Base-by-base conservation (phyloP, 176 grass and related monocot genomes). In the Cymbopogon citratus region DNA sequence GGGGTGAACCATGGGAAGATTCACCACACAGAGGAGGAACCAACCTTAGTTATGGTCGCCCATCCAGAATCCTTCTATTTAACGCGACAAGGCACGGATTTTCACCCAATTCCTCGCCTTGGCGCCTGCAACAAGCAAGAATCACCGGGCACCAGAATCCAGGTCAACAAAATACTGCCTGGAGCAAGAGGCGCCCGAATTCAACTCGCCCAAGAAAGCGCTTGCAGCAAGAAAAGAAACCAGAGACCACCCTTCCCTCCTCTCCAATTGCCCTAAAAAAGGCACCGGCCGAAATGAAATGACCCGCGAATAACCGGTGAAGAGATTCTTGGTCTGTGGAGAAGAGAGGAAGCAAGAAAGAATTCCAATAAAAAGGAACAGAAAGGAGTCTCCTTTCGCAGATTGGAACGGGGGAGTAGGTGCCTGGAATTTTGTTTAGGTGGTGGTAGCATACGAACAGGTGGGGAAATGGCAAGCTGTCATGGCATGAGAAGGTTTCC, bases 211-310 rank as follows among this genome's bases (percentile, higher is more conserved):
- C 52, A 63, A 19, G 66, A 64, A 57, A 65, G 31, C n/a, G 39
- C 57, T 39, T 14, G 59, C 62, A 44, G 77, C 45, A 86, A 28
- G 69, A 34, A 74, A 86, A 48, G 43, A 41, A 74, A 65, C 5
- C 70, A 81, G 3, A 18, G 36, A 16, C 19, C 70, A 28, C 16
- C 63, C 19, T 51, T 18, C 27, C 38, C 3, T 49, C 10, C 21
- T 29, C 31, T 57, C 21, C 6, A 78, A 73, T 57, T 39, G 5
- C 16, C 23, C 6, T 69, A 18, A 63, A 54, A n/a, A 67, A 74
- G 36, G 33, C 44, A 39, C 27, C 71, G 15, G 60, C 54, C 21
- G 54, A 23, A 23, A 57, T 57, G 21, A 57, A 83, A 43, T 65
- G 74, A 71, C 74, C 56, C 65, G 29, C 8, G 71, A 57, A 75